Evolutionary conservation across 2,329 filamentous ascomycete genomes (phyloP), one percentile per base, ranked within the genome.

Genomic region (Cladobotryum mycophilum): DNA sequence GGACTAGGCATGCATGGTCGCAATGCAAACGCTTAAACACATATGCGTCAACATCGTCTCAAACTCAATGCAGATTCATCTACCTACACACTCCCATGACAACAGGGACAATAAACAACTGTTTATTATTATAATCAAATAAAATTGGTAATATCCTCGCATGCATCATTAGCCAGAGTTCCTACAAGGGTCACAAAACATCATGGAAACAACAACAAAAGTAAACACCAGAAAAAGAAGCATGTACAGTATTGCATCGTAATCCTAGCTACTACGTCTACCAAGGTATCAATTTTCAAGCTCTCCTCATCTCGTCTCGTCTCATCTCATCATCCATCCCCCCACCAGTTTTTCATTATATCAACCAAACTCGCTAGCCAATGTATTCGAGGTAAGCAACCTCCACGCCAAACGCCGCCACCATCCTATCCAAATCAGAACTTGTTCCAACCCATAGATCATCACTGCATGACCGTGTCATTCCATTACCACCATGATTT

Each of bases 401-500:
- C 40, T 52, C 45, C 51, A 53, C 51, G 51, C 51, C 51, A 53
- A 53, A 53, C 51, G 51, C 51, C 51, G 48, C 55, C 55, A 47
- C 53, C 51, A 45, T 49, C 41, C 41, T 54, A 55, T 46, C 54
- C 49, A 54, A 48, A 51, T 45, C 48, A 30, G 48, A 52, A 51
- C 45, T 30, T 45, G 33, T 41, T 43, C 41, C 43, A 41, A 44
- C 36, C 45, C 50, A 44, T 51, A 47, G 20, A 52, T 47, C 46
- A 44, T 54, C 33, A 52, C 30, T 36, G 9, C 34, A n/a, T 20
- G 41, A 38, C 35, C 18, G 8, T 30, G 9, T 8, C 9, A 30
- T 30, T 30, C 20, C n/a, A 30, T 34, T 30, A 51, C 49, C 56
- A 61, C 59, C 60, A 66, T 45, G 47, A 54, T 30, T 55, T 57